Base-by-base conservation (phyloP, 768 basidiomycete genomes). In the Heimioporus sp. region DNA sequence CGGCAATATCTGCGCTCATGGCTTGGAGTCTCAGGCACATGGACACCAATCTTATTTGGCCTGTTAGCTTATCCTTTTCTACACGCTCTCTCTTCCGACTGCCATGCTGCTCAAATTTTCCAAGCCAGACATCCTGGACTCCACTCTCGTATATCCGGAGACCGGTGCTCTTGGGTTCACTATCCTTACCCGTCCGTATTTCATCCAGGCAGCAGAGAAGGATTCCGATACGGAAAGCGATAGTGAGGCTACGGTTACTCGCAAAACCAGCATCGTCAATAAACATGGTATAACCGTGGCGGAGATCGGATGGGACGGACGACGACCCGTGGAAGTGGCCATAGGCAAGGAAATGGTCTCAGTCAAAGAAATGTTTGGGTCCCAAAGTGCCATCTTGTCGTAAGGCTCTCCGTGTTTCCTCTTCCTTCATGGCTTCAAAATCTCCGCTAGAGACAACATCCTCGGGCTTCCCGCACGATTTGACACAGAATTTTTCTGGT, bases 391-490 rank as follows among this genome's bases (percentile, higher is more conserved):
- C 20, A 77, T 77, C 46, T 77, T 83, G 54, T 75, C 80, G 83
- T 83, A 57, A 44, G 79, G 64, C 13, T 30, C 8, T 9, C 24
- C 17, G 20, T 21, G 6, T 32, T 51, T 21, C n/a, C 19, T 20
- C 43, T n/a, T 30, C 31, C 43, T 34, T 34, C 34, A 48, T 31
- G 35, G 58, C 9, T 21, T 52, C 12, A n/a, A 38, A 47, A 10
- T 16, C 1, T 10, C 31, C 28, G 28, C 32, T 46, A 84, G 82
- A 64, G 77, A 76, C n/a, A 82, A 83, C 58, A 68, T 79, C 28
- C 76, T 85, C n/a, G 75, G 75, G 19, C 73, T 85, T 43, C 81
- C 81, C 17, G 81, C 81, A 9, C 78, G 82, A n/a, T 84, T 84
- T 54, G 80, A 83, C 54, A 75, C 81, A 2, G 78, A 82, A 57